Evolutionary conservation across 1,284 basidiomycete genomes (phyloP), one percentile per base, ranked within the genome.

Genomic region (Pseudozyma sp.): DNA sequence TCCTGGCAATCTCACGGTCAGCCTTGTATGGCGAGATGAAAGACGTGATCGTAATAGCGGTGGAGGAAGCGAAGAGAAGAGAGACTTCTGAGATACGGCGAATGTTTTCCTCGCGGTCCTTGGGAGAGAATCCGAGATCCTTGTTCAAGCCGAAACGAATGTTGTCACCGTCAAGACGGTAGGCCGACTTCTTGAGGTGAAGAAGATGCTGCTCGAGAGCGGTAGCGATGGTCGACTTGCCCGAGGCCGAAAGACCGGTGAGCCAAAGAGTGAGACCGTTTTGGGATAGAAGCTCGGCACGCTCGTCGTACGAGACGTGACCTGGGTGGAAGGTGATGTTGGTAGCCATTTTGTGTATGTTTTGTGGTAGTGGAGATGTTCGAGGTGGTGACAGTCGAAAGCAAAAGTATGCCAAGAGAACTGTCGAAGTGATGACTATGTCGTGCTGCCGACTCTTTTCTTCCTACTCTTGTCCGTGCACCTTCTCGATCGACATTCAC

Each of bases 141-240:
- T 94, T 98, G 89, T 99, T 99, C 52, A 99, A 88, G 10, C 97
- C 97, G 82, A 97, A 96, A 62, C 96, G 91, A 70, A 99, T 89
- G 86, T 99, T 99, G 87, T 99, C 96, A 5, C 96, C 96, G 83
- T 99, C 96, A 25, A 99, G 89, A 45, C 96, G 91, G 87, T 97
- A 99, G 45, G 92, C 88, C 80, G 93, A 94, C 81, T 92, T 93
- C 70, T 90, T 89, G 60, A 92, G 88, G 86, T 95, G 93, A 58
- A 99, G 88, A 14, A 99, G 89, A 85, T 96, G 93, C 86, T 98
- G 95, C 86, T 99, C 96, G 76, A 99, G 89, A 13, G 97, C 97
- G 76, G 93, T 95, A 1, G 94, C 97, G 80, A 99, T 94, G 34
- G 97, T 99, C 16, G 95, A 97, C 93, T 97, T 86, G 36, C 80